Conservation (phyloP, 1,284 basidiomycete genomes). For the Athelia psychrophila region DNA sequence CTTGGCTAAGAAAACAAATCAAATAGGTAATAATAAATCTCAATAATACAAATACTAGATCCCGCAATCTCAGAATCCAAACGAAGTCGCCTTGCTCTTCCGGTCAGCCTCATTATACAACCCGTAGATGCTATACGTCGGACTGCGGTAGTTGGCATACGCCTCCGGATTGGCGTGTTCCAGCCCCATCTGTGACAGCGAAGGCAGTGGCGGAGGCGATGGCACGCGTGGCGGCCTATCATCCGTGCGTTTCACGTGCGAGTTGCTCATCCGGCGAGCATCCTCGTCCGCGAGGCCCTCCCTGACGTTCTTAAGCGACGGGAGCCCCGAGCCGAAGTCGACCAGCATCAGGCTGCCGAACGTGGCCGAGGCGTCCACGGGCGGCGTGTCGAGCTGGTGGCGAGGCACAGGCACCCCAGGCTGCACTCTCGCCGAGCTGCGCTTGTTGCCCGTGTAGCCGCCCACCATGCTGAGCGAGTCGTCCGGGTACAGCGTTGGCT, state of each 20-base stretch:
- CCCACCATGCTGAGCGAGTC: conserved; percentile 65
- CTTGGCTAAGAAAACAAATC: background rate
- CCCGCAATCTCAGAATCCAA: conserved; percentile 14
- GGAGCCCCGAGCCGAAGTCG: conserved; percentile 40
- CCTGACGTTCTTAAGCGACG: conserved; percentile 28
- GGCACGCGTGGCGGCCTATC: conserved; percentile 75
- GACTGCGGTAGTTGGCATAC: conserved; percentile 67
- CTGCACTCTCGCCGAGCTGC: conserved; percentile 30
- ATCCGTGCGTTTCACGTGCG: conserved; percentile 30
- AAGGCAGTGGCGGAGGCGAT: conserved; percentile 71
- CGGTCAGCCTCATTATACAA: conserved; percentile 58
- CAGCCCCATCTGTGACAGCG: conserved; percentile 73
- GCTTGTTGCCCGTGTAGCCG: conserved; percentile 26
- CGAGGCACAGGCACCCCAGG: conserved; percentile 14
- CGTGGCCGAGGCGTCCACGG: conserved; percentile 40
- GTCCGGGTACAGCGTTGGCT: conserved; percentile 64
- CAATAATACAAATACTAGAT: conserved; percentile 25
- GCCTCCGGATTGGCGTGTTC: conserved; percentile 57
- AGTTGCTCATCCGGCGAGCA: conserved; percentile 2
- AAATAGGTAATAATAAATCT: background rate
- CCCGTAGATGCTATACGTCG: conserved; percentile 78
- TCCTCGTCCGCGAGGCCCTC: conserved; percentile 14
- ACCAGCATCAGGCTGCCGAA: conserved; percentile 61
- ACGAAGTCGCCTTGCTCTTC: conserved; percentile 45
- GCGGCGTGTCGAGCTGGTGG: conserved; percentile 22